These are phyloP conservation scores for Xylaria sp. DNA, from an alignment of 2,329 filamentous ascomycete genomes.

Conservation along the genomic window DNA sequence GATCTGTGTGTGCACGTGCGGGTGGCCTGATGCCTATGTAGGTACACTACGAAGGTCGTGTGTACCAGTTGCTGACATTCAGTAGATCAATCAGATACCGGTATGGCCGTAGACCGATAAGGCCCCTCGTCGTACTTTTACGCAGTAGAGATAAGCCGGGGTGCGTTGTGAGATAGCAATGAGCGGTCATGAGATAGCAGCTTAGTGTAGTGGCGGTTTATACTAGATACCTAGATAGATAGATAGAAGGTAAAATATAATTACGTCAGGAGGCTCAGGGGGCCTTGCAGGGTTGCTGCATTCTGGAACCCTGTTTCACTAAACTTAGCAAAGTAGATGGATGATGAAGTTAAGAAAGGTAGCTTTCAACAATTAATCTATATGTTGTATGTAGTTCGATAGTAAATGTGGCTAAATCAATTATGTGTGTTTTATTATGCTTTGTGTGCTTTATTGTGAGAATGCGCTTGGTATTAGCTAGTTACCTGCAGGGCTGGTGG, in stretches of 20 bases:
- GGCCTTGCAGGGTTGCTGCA: neutral
- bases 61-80: conserved; percentile 25
- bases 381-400: neutral
- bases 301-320: neutral
- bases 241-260: neutral
- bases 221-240: too few relatives aligned
- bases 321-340: neutral
- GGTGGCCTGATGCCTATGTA: conserved; percentile 5
- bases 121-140: conserved; percentile 10
- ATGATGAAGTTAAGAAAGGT: neutral
- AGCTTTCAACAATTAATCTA: neutral
- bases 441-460: conserved; percentile 2
- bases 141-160: conserved; percentile 29
- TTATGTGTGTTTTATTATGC: neutral
- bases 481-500: neutral
- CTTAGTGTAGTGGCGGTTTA: conserved; percentile 8
- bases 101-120: conserved; percentile 14
- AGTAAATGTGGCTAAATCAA: neutral
- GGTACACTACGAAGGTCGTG: conserved; percentile 9
- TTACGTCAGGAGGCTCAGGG: conserved; percentile 18
- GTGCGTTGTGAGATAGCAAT: neutral
- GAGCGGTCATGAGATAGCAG: neutral
- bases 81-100: neutral
- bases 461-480: too few relatives aligned
- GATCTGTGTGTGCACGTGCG: conserved; percentile 9